Evolutionary conservation across 2,329 filamentous ascomycete genomes (phyloP).

Genomic region (Sarocladiaceae sp.): DNA sequence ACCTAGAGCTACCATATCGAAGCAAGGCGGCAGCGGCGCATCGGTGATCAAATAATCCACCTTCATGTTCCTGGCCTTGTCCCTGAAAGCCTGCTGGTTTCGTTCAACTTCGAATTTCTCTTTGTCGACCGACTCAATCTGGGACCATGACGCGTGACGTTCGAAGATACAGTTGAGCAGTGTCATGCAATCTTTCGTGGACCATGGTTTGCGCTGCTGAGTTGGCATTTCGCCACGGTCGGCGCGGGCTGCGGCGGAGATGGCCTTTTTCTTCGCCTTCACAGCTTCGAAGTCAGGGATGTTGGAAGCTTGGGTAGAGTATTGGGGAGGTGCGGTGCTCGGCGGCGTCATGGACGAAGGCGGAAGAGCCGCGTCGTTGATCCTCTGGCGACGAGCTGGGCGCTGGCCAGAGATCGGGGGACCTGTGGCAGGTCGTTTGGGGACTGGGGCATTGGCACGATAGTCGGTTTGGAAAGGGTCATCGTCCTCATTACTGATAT

Average conservation of each 20-base stretch:
- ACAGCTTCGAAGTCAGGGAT: constrained; percentile 11
- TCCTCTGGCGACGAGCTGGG: constrained; percentile 11
- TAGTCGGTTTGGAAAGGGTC: constrained; percentile 18
- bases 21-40: constrained; percentile 38
- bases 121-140: constrained; percentile 25
- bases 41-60: constrained; percentile 45
- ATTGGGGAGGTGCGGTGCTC: constrained; percentile 6
- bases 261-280: constrained; percentile 13
- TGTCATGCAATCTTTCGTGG: constrained; percentile 31
- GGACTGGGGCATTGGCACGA: not conserved
- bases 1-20: constrained; percentile 46
- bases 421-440: not conserved
- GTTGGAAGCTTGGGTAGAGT: constrained; percentile 6
- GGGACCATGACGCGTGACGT: constrained; percentile 23
- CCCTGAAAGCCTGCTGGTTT: constrained; percentile 52
- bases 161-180: constrained; percentile 39
- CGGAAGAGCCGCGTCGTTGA: constrained; percentile 8
- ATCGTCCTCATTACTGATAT: constrained; percentile 13
- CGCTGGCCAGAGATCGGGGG: not conserved
- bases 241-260: constrained; percentile 13
- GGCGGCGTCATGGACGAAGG: constrained; percentile 11
- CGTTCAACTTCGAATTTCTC: constrained; percentile 37
- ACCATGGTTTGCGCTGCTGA: constrained; percentile 34
- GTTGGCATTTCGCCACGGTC: constrained; percentile 14
- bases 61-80: constrained; percentile 56